phyloP scores from a whole-genome alignment of 2,329 filamentous ascomycete species.

The Aciculosporium take region DNA sequence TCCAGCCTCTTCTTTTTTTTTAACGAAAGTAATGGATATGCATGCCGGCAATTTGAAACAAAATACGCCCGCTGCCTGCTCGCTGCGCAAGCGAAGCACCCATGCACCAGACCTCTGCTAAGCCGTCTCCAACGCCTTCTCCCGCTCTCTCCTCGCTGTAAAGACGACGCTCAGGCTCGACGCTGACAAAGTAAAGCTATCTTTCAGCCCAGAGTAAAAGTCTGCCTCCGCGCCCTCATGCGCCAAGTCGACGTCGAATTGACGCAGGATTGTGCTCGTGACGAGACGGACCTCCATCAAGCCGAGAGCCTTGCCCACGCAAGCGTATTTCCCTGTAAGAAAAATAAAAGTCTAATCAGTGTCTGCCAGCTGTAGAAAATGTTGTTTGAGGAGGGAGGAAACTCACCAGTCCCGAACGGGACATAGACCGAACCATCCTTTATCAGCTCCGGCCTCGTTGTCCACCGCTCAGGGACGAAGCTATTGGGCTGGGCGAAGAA shows the following conservation, averaged over 20 bases:
- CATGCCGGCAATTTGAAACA: too few species aligned
- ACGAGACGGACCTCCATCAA: constrained; percentile 17
- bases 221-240: not conserved
- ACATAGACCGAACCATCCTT: constrained; percentile 11
- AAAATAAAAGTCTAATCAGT: too few species aligned
- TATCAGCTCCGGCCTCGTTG: constrained; percentile 15
- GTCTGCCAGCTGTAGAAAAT: not conserved
- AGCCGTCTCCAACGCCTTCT: not conserved
- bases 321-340: constrained; percentile 17
- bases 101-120: not conserved
- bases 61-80: too few species aligned
- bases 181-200: not conserved
- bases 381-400: not conserved
- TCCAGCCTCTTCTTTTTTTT: too few species aligned
- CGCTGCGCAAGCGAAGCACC: too few species aligned
- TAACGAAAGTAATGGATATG: too few species aligned
- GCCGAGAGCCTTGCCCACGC: constrained; percentile 22
- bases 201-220: not conserved
- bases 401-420: constrained; percentile 16
- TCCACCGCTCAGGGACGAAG: constrained; percentile 23
- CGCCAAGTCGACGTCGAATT: not conserved
- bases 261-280: not conserved
- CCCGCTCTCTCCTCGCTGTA: not conserved
- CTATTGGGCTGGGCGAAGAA: constrained; percentile 10
- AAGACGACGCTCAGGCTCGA: not conserved